Evolutionary conservation across 257 asterid genomes (phyloP).

Genomic region (Ophiorrhiza pumila): DNA sequence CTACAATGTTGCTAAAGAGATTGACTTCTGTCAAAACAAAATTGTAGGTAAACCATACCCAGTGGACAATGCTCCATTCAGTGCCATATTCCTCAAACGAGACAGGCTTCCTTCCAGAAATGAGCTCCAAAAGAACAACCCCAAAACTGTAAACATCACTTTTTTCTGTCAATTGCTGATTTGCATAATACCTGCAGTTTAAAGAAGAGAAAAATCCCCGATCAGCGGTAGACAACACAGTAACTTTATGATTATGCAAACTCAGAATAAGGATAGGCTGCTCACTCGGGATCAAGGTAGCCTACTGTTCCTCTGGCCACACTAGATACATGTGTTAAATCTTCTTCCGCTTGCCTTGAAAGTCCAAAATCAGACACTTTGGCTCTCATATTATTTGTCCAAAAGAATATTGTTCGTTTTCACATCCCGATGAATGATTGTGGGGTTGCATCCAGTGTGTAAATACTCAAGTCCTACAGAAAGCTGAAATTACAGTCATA

Average conservation of each 20-base stretch:
- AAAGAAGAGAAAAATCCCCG: background rate
- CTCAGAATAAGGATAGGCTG: background rate
- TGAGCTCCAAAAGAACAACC: conserved; percentile 85
- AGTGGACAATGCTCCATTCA: conserved; percentile 98
- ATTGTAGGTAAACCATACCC: conserved; percentile 55
- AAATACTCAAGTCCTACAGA: conserved; percentile 80
- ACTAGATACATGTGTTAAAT: conserved; percentile 83
- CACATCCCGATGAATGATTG: conserved; percentile 93
- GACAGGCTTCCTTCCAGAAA: conserved; percentile 90
- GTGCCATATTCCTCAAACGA: conserved; percentile 77
- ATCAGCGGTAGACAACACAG: background rate
- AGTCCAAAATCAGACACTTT: conserved; percentile 98
- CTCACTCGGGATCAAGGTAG: conserved; percentile 97
- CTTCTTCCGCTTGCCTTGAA: conserved; percentile 97
- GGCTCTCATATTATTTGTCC: conserved; percentile 89
- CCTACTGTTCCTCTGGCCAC: conserved; percentile 98
- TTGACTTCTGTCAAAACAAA: background rate
- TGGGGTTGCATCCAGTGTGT: conserved; percentile 98
- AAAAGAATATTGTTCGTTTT: conserved; percentile 91
- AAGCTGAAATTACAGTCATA: conserved; percentile 12
- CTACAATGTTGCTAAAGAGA: background rate
- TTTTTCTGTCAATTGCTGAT: conserved; percentile 90
- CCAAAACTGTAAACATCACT: conserved; percentile 98
- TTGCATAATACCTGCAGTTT: conserved; percentile 76
- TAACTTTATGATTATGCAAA: background rate